Conservation (phyloP, 176 grass and related monocot species). For the Metroxylon sagu region DNA sequence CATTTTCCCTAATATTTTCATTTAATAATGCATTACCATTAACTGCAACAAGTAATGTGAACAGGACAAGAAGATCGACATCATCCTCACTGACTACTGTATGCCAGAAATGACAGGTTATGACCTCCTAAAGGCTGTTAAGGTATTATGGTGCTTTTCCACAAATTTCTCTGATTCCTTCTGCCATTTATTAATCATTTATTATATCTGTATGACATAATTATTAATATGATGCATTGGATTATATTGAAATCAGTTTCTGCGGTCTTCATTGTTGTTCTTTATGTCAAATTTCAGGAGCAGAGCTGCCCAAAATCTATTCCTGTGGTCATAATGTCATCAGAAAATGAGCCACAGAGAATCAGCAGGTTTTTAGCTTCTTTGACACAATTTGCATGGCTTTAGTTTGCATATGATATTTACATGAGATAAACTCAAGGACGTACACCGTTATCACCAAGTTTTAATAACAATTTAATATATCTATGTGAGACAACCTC, state of each 20-base stretch:
- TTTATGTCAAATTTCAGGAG: conserved; percentile 34
- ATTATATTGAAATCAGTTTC: too few relatives aligned
- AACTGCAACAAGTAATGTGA: not conserved
- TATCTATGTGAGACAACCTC: too few relatives aligned
- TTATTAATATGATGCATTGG: not conserved
- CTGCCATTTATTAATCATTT: conserved; percentile 8
- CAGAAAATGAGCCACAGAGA: conserved; percentile 92
- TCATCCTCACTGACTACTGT: conserved; percentile 95
- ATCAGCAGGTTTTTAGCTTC: conserved; percentile 62
- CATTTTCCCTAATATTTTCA: too few relatives aligned
- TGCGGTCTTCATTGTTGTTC: not conserved
- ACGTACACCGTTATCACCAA: too few relatives aligned
- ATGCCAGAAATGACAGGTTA: conserved; percentile 99
- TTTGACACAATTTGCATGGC: not conserved
- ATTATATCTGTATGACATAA: not conserved
- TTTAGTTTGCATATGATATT: too few relatives aligned
- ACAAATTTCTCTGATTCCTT: not conserved
- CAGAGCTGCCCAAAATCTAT: conserved; percentile 62
- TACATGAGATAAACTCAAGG: too few relatives aligned
- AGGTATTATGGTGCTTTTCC: conserved; percentile 29
- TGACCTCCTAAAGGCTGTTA: conserved; percentile 85
- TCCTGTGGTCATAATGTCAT: conserved; percentile 96
- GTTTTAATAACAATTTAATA: too few relatives aligned
- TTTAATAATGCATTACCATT: too few relatives aligned
- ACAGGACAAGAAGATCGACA: conserved; percentile 80